Conservation (phyloP, 2,329 filamentous ascomycete species). For the Stagonosporopsis cucurbitacearum region DNA sequence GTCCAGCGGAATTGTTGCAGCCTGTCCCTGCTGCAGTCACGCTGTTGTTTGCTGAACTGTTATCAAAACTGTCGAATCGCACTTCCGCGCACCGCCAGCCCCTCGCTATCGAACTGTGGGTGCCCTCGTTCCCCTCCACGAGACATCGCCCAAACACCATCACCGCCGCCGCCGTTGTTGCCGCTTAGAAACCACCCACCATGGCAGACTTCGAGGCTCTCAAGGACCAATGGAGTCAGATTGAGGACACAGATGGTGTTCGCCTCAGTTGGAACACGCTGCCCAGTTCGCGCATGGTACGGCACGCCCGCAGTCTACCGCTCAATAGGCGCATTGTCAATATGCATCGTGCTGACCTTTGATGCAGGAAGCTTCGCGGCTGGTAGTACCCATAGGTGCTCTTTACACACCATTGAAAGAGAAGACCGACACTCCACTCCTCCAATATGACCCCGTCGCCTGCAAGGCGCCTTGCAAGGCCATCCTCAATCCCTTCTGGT, state of each 20-base stretch:
- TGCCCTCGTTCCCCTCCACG: slow-evolving; percentile 39
- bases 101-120: slow-evolving; percentile 43
- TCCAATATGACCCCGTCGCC: slow-evolving; percentile 95
- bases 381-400: slow-evolving; percentile 94
- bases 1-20: slow-evolving; percentile 29
- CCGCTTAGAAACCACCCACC: slow-evolving; percentile 36
- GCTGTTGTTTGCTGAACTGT: slow-evolving; percentile 20
- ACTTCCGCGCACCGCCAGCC: slow-evolving; percentile 24
- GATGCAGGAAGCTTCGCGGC: slow-evolving; percentile 82
- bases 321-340: slow-evolving; percentile 12
- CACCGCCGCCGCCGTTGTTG: slow-evolving; percentile 21
- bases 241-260: slow-evolving; percentile 95
- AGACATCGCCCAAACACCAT: slow-evolving; percentile 24
- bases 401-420: slow-evolving; percentile 96
- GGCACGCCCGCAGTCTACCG: slow-evolving; percentile 15
- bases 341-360: slow-evolving; percentile 35
- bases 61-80: slow-evolving; percentile 5
- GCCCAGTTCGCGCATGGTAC: slow-evolving; percentile 91
- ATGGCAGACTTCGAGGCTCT: slow-evolving; percentile 89
- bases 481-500: slow-evolving; percentile 97
- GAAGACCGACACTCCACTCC: slow-evolving; percentile 83
- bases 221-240: slow-evolving; percentile 95
- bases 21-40: slow-evolving; percentile 25
- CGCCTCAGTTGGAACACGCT: slow-evolving; percentile 99
- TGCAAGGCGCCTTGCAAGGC: slow-evolving; percentile 97